Evolutionary conservation across 345 rosid genomes (phyloP).

Genomic region (Geranium brycei): DNA sequence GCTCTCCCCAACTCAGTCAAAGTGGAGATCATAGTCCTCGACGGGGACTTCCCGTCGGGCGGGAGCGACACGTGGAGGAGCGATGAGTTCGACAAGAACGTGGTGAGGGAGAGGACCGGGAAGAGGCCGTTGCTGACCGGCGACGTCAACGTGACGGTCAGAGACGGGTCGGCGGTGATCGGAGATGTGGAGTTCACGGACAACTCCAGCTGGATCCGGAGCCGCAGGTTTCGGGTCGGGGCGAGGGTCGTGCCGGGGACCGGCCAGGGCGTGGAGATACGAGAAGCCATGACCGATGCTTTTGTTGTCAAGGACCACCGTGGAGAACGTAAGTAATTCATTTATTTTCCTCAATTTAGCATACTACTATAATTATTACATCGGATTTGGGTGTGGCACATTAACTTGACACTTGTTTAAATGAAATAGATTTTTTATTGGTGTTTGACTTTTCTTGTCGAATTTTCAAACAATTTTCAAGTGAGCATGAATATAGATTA

Average conservation of each 20-base stretch:
- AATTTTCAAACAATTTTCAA: too few species aligned
- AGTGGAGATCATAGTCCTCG: conserved; percentile 59
- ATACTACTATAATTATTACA: too few species aligned
- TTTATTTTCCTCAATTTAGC: too few species aligned
- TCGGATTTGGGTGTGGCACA: too few species aligned
- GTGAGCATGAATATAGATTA: too few species aligned
- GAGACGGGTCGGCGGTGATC: conserved; percentile 37
- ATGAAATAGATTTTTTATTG: too few species aligned
- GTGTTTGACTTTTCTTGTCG: too few species aligned
- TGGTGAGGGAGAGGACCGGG: conserved; percentile 65
- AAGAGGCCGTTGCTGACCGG: conserved; percentile 88
- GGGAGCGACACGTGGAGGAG: conserved; percentile 37
- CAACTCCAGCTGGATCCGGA: conserved; percentile 87
- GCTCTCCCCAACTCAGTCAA: conserved; percentile 40
- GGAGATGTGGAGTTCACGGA: conserved; percentile 76
- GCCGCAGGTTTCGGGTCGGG: conserved; percentile 68
- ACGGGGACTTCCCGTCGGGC: conserved; percentile 56
- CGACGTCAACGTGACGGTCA: conserved; percentile 36
- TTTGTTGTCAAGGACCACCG: conserved; percentile 88
- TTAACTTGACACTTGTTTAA: too few species aligned
- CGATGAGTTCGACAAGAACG: conserved; percentile 43
- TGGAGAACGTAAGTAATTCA: conserved; percentile 70
- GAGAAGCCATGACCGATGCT: conserved; percentile 65
- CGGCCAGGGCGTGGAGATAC: conserved; percentile 34
- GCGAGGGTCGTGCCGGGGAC: conserved; percentile 43